Evolutionary conservation across 2,329 filamentous ascomycete species (phyloP), one percentile per base, ranked within the genome.

Genomic region (Whalleya microplaca): DNA sequence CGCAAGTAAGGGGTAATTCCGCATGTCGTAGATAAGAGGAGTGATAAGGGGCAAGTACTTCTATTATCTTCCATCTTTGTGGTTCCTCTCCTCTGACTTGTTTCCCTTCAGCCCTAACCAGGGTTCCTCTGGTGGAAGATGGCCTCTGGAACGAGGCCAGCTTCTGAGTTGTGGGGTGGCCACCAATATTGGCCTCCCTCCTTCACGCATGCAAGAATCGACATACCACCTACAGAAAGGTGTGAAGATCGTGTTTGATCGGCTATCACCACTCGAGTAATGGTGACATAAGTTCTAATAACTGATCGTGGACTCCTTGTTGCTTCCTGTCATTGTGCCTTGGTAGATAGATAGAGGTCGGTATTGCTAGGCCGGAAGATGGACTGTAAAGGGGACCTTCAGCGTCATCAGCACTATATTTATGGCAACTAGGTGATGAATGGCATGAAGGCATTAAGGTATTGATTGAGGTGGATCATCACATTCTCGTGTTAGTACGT

Each of bases 251-350:
- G 49, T 47, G 53, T 58, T 60, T 55, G 56, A 60, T 62, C 42
- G 43, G 9, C 47, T 59, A 54, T 54, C 59, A 57, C 57, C n/a
- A 56, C 54, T 51, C 48, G 20, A 51, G 56, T 53, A 53, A 62
- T 59, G 59, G 32, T 48, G 41, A 27, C n/a, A 45, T 41, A 42
- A 18, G 45, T 46, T 49, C 9, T 9, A 27, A 27, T 27, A 27
- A n/a, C n/a, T 29, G 27, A 29, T 29, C 27, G 5, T 12, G 27
- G 7, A 37, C 14, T 12, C 32, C 5, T 37, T 37, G 32, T 8
- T 37, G 14, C 14, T 16, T 37, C 32, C 14, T 14, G 32, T 16
- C 14, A 37, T 37, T 16, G 9, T 37, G 32, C 14, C 32, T 16
- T 8, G 32, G 32, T 12, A 16, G 32, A 12, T 37, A 37, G 14